Percentiles rank a stretch among this genome's conserved stretches.
Conservation (phyloP, 2,329 filamentous ascomycete species). For the Lasiodiplodia theobromae region DNA sequence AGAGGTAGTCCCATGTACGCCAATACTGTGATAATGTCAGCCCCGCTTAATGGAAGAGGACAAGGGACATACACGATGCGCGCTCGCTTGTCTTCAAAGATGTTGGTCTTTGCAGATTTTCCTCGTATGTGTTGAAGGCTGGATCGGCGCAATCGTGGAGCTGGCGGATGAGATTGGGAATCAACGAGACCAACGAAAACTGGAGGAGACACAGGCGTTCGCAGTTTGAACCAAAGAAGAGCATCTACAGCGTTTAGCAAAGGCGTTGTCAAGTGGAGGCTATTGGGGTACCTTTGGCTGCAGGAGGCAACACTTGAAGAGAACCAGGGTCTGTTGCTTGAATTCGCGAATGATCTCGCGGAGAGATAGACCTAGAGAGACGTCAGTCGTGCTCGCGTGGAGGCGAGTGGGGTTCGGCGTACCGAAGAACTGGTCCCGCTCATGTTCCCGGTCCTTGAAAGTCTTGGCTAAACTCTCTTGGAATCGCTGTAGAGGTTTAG, state of each 20-base stretch:
- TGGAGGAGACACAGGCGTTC: conserved; percentile 48
- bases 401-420: neutral
- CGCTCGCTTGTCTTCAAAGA: conserved; percentile 92
- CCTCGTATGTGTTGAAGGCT: conserved; percentile 84
- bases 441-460: conserved; percentile 69
- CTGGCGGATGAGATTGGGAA: conserved; percentile 88
- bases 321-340: conserved; percentile 89
- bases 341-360: conserved; percentile 94
- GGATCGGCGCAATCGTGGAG: conserved; percentile 96
- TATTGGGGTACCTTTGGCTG: conserved; percentile 79
- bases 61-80: conserved; percentile 65
- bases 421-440: conserved; percentile 87
- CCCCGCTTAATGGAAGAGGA: neutral
- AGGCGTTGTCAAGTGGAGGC: neutral
- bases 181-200: conserved; percentile 93
- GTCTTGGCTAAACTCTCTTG: conserved; percentile 79
- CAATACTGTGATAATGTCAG: conserved; percentile 63
- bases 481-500: conserved; percentile 67
- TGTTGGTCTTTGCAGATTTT: conserved; percentile 76
- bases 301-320: conserved; percentile 91
- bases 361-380: conserved; percentile 67
- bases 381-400: conserved; percentile 42
- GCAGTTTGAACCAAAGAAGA: conserved; percentile 80
- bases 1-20: conserved; percentile 94
- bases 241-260: conserved; percentile 69